Evolutionary conservation across 2,329 filamentous ascomycete genomes (phyloP), one percentile per base, ranked within the genome.

Genomic region (Fusarium sp.): DNA sequence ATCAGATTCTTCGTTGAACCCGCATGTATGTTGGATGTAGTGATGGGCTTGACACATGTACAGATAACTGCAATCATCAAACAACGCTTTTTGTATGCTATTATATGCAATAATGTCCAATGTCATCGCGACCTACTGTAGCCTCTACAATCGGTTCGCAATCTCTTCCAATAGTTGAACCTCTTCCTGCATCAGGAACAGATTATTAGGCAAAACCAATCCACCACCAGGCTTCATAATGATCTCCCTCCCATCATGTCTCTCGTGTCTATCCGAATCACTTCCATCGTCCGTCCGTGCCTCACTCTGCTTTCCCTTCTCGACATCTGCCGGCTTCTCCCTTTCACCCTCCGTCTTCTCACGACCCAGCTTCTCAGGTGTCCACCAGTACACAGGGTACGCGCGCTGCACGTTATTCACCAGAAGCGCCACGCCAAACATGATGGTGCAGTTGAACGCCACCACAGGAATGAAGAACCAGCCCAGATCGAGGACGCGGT

Each of bases 371-470:
- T 80, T 71, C 20, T 78, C 76, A 0, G 86, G 82, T 2, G 87
- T 86, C 88, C 88, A 93, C 91, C 91, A 94, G 76, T 92, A 93
- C 4, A 87, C 68, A 0, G 92, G 92, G 66, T 88, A 93, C 20
- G 84, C 82, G 11, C 89, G 82, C 75, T 91, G 87, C 4, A 93
- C 80, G 66, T 94, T 94, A 74, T 93, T 93, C 62, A 93, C 72
- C 8, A 92, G 30, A 51, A 92, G 79, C 0, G 90, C 91, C 3
- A 87, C 84, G 3, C 71, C 79, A 30, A 92, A 79, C 86, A 93
- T 91, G 49, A 93, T 77, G 1, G 78, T 75, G 49, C 83, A 86
- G 6, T 87, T 88, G 23, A 93, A 79, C 40, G 90, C 55, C 20
- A 93, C 83, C 8, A 92, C 80, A 0, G 89, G 87, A 8, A 93